phyloP scores from a whole-genome alignment of 2,329 filamentous ascomycete genomes.

The Corynespora cassiicola region DNA sequence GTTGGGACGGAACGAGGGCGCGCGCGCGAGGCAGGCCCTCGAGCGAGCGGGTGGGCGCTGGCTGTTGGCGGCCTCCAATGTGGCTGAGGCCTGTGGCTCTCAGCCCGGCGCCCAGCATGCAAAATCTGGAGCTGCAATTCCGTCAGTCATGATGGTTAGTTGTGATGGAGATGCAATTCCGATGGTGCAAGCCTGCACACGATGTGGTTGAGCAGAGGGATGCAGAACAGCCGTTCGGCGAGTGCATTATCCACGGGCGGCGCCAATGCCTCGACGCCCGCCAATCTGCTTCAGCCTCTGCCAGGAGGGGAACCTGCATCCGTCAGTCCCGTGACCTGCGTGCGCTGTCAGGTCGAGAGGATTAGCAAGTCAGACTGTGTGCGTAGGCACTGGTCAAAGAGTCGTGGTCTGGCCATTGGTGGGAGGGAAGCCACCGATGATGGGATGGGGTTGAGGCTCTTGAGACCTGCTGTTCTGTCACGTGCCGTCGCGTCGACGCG shows the following conservation, averaged over 20 bases:
- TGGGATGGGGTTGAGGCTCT: too few relatives aligned
- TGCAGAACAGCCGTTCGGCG: conserved; percentile 24
- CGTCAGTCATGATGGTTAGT: conserved; percentile 30
- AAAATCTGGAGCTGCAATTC: conserved; percentile 26
- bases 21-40: conserved; percentile 13
- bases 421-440: too few relatives aligned
- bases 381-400: too few relatives aligned
- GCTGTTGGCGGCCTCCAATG: conserved; percentile 9
- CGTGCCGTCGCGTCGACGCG: too few relatives aligned
- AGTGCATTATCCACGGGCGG: conserved; percentile 31
- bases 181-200: conserved; percentile 21
- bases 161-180: conserved; percentile 28
- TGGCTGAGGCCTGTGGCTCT: conserved; percentile 34
- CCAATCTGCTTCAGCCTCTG: conserved; percentile 27
- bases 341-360: too few relatives aligned
- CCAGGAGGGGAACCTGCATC: conserved; percentile 16
- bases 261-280: conserved; percentile 24
- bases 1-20: conserved; percentile 22
- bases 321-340: conserved; percentile 7
- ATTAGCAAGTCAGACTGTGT: too few relatives aligned
- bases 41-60: conserved; percentile 18
- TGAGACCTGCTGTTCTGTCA: too few relatives aligned
- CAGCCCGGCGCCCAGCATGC: conserved; percentile 19
- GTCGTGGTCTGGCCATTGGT: too few relatives aligned
- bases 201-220: conserved; percentile 26